Conservation (phyloP, 176 grass and related monocot genomes). For the Triticum monococcum region DNA sequence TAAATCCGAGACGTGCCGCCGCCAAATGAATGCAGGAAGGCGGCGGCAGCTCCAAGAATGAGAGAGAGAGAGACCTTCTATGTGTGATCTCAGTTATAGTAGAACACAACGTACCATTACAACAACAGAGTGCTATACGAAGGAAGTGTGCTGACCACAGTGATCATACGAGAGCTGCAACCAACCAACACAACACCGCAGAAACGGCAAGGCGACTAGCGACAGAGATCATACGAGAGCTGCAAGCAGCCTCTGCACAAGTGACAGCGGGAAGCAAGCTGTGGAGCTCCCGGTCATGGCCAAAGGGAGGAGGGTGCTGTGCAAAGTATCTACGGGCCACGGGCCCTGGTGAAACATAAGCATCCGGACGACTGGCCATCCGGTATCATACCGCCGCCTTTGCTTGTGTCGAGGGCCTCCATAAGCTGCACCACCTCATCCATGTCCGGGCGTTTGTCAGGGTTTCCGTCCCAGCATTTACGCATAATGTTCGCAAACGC, state of each 20-base stretch:
- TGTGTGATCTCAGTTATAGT: not conserved
- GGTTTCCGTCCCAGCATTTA: conserved; percentile 78
- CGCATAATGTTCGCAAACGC: conserved; percentile 70
- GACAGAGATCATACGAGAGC: too few species aligned
- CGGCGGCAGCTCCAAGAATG: conserved; percentile 6
- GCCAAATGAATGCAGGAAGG: conserved; percentile 5
- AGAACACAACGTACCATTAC: conserved; percentile 2
- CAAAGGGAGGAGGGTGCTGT: not conserved
- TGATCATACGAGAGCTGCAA: not conserved
- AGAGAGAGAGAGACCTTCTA: not conserved
- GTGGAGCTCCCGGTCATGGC: conserved; percentile 16
- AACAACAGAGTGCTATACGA: conserved; percentile 35
- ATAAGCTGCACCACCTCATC: conserved; percentile 77
- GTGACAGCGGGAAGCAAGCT: not conserved
- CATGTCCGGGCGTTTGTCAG: conserved; percentile 80
- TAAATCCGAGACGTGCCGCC: not conserved
- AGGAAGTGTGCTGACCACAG: not conserved
- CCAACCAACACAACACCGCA: not conserved
- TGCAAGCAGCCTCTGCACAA: conserved; percentile 15
- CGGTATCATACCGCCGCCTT: conserved; percentile 82
- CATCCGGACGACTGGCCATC: conserved; percentile 56
- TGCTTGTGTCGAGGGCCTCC: conserved; percentile 70
- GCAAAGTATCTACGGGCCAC: conserved; percentile 48
- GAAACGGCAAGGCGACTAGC: not conserved
- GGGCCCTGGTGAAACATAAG: conserved; percentile 60